These are phyloP conservation scores for Leccinum arenicola DNA, from an alignment of 768 basidiomycete genomes.

Conservation along the genomic window DNA sequence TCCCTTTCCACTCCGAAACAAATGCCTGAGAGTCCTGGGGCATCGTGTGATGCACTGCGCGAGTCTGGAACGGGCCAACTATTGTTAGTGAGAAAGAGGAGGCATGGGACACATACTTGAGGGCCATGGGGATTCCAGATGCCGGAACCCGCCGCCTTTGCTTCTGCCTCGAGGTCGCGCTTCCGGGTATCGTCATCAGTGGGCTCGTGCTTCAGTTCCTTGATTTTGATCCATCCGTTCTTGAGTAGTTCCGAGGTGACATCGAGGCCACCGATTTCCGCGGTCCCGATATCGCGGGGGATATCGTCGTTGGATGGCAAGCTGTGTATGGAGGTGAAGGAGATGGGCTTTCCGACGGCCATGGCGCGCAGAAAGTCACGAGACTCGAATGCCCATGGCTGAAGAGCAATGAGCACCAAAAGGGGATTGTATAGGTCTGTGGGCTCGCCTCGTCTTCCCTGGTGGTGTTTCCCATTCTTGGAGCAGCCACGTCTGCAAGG, in stretches of 20 bases:
- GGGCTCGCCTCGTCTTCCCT: slow-evolving; percentile 82
- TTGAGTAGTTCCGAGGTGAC: slow-evolving; percentile 73
- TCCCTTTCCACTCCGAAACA: slow-evolving; percentile 89
- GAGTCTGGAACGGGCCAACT: slow-evolving; percentile 45
- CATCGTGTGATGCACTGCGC: slow-evolving; percentile 80
- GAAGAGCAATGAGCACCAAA: slow-evolving; percentile 2
- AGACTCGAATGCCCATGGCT: slow-evolving; percentile 91
- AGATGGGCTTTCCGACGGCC: slow-evolving; percentile 87
- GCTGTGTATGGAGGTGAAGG: slow-evolving; percentile 79
- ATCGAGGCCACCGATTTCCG: slow-evolving; percentile 70
- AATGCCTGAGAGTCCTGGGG: slow-evolving; percentile 87
- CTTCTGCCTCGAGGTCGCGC: slow-evolving; percentile 74
- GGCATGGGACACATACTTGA: slow-evolving; percentile 41
- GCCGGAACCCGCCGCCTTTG: slow-evolving; percentile 72
- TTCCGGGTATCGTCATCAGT: slow-evolving; percentile 74
- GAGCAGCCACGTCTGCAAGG: slow-evolving; percentile 83
- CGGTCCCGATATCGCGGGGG: slow-evolving; percentile 76
- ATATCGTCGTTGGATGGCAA: slow-evolving; percentile 73
- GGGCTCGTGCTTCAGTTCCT: slow-evolving; percentile 81
- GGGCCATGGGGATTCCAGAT: slow-evolving; percentile 84
- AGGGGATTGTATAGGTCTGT: not conserved
- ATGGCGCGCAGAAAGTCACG: slow-evolving; percentile 88
- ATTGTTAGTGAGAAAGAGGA: slow-evolving; percentile 2
- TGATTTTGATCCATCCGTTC: slow-evolving; percentile 91
- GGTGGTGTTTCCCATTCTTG: slow-evolving; percentile 76